These are phyloP conservation scores for Epithele typhae DNA, from an alignment of 768 basidiomycete genomes.

Conservation along the genomic window DNA sequence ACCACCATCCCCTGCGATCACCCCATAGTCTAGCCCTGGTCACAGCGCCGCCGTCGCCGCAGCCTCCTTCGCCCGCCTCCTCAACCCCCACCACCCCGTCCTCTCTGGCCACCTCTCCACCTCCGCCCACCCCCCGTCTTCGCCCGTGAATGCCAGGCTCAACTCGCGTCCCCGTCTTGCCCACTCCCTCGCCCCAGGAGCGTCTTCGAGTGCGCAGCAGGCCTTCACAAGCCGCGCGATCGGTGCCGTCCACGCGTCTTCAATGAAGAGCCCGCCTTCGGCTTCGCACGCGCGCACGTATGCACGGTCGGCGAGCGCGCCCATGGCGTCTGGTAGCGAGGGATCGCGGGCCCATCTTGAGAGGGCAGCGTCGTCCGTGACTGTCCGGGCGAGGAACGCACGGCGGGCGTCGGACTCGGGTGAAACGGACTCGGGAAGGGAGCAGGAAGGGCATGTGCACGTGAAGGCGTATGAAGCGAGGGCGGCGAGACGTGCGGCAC, in stretches of 20 bases:
- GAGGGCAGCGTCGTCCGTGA: conserved; percentile 3
- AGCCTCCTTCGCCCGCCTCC: neutral
- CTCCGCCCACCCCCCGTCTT: conserved; percentile 4
- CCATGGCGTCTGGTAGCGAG: conserved; percentile 1
- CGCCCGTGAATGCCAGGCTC: conserved; percentile 3
- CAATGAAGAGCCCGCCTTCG: conserved; percentile 8
- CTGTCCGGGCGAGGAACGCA: conserved; percentile 4
- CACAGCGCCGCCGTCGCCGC: no score
- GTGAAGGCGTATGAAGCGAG: conserved; percentile 7
- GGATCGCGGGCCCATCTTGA: conserved; percentile 2
- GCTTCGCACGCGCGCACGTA: conserved; percentile 7
- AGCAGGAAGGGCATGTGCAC: conserved; percentile 6
- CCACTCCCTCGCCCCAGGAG: conserved; percentile 1
- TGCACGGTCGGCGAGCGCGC: conserved; percentile 3
- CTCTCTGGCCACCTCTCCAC: conserved; percentile 2
- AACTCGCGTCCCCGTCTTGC: conserved; percentile 1
- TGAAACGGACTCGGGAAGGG: neutral
- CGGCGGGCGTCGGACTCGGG: conserved; percentile 5
- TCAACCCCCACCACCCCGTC: conserved; percentile 8
- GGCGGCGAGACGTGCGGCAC: neutral
- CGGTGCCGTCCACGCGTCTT: conserved; percentile 8
- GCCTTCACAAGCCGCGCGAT: conserved; percentile 5
- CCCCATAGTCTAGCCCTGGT: no score
- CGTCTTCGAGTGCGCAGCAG: conserved; percentile 7
- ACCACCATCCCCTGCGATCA: no score